phyloP scores from a whole-genome alignment of 1,284 basidiomycete genomes.

The Heterobasidion occidentale region DNA sequence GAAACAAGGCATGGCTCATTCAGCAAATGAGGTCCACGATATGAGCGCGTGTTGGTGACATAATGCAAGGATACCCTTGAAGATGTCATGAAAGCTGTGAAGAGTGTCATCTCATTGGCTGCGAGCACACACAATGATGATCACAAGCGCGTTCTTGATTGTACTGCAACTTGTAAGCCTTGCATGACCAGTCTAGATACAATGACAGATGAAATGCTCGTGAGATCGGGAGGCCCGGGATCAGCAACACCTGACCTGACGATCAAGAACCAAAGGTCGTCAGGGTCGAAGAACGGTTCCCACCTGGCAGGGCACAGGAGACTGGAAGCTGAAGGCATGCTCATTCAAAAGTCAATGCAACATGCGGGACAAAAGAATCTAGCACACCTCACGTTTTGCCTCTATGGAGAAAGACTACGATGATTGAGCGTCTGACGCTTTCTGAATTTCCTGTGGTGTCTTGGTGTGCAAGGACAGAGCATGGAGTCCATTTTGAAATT shows the following conservation, averaged over 20 bases:
- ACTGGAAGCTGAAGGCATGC: too few species aligned
- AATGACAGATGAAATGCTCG: not conserved
- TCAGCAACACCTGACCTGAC: not conserved
- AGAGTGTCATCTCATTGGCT: too few species aligned
- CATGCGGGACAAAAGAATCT: not conserved
- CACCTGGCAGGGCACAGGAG: not conserved
- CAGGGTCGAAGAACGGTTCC: not conserved
- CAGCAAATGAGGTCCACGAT: too few species aligned
- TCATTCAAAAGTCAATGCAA: not conserved
- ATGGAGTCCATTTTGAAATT: slow-evolving; percentile 63
- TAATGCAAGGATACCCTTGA: too few species aligned
- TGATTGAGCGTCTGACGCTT: not conserved
- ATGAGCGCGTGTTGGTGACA: too few species aligned
- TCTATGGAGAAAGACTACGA: not conserved
- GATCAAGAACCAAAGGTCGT: not conserved
- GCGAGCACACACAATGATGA: too few species aligned
- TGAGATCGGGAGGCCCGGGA: too few species aligned
- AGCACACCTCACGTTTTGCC: not conserved
- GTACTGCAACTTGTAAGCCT: too few species aligned
- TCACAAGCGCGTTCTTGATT: too few species aligned
- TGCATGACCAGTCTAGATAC: not conserved
- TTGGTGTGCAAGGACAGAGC: slow-evolving; percentile 70
- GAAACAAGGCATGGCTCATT: too few species aligned
- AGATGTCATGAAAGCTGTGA: too few species aligned
- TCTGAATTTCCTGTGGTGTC: slow-evolving; percentile 43